Conservation (phyloP, 2,329 filamentous ascomycete genomes). For the Akanthomyces dipterigenus region DNA sequence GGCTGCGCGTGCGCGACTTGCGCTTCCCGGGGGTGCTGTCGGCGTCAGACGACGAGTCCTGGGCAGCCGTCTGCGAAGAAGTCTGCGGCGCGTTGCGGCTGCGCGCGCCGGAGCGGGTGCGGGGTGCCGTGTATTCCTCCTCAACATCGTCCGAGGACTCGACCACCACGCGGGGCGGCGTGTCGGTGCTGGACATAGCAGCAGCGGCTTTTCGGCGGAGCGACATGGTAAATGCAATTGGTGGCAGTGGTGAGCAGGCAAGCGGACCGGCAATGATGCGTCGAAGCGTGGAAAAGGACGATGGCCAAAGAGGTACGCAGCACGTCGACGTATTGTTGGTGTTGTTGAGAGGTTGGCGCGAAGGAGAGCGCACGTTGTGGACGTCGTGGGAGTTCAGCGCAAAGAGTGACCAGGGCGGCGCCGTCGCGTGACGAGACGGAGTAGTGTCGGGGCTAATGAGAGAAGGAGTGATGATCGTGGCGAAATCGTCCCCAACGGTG, state of each 20-base stretch:
- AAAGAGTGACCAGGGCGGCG: conserved; percentile 3
- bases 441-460: neutral
- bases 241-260: neutral
- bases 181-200: neutral
- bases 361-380: neutral
- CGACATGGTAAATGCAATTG: conserved; percentile 6
- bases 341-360: neutral
- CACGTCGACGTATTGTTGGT: neutral
- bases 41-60: conserved; percentile 39
- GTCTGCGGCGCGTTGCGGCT: conserved; percentile 50
- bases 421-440: conserved; percentile 8
- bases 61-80: conserved; percentile 57
- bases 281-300: neutral
- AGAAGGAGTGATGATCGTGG: neutral
- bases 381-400: conserved; percentile 1
- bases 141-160: conserved; percentile 27
- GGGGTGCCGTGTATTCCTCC: conserved; percentile 63
- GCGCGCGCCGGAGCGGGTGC: conserved; percentile 65
- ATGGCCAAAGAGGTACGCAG: neutral
- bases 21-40: conserved; percentile 37
- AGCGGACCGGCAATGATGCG: conserved; percentile 4
- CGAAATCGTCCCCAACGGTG: neutral
- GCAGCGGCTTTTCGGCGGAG: conserved; percentile 5
- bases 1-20: conserved; percentile 63
- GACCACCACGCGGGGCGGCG: neutral